These are phyloP conservation scores for Epichloe uncinata DNA, from an alignment of 2,329 filamentous ascomycete genomes.

Conservation along the genomic window DNA sequence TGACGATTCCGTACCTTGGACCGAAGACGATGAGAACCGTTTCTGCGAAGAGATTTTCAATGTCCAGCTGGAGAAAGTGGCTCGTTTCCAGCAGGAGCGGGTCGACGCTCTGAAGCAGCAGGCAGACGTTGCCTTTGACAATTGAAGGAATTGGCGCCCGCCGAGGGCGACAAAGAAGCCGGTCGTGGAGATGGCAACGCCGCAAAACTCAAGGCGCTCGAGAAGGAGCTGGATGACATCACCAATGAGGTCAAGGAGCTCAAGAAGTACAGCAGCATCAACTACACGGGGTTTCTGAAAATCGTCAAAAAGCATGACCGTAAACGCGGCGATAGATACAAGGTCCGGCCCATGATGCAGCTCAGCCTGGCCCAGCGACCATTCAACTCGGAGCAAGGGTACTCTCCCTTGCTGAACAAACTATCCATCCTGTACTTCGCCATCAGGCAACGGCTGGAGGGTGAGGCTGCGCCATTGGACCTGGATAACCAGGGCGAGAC, in stretches of 20 bases:
- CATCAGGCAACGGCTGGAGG: slow-evolving; percentile 70
- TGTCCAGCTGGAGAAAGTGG: slow-evolving; percentile 87
- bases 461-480: slow-evolving; percentile 28
- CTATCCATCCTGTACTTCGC: slow-evolving; percentile 95
- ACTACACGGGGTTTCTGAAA: slow-evolving; percentile 96
- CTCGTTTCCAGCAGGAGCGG: slow-evolving; percentile 74
- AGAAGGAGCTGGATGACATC: slow-evolving; percentile 72
- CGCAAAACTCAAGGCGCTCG: slow-evolving; percentile 53
- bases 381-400: slow-evolving; percentile 85
- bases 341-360: slow-evolving; percentile 81
- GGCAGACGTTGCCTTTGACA: slow-evolving; percentile 45
- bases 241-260: slow-evolving; percentile 85
- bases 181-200: slow-evolving; percentile 33
- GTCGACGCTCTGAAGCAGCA: slow-evolving; percentile 44
- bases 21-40: slow-evolving; percentile 79
- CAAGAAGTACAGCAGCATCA: slow-evolving; percentile 89
- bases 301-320: slow-evolving; percentile 98
- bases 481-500: slow-evolving; percentile 41
- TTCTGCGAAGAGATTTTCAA: slow-evolving; percentile 96
- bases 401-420: slow-evolving; percentile 83
- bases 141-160: slow-evolving; percentile 65
- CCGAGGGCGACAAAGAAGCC: slow-evolving; percentile 19
- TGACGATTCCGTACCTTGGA: slow-evolving; percentile 61
- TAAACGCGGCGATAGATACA: slow-evolving; percentile 75
- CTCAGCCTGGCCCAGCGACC: slow-evolving; percentile 76